phyloP scores from a whole-genome alignment of 192 early-diverging fungal genomes.

The Neocallimastix lanati region DNA sequence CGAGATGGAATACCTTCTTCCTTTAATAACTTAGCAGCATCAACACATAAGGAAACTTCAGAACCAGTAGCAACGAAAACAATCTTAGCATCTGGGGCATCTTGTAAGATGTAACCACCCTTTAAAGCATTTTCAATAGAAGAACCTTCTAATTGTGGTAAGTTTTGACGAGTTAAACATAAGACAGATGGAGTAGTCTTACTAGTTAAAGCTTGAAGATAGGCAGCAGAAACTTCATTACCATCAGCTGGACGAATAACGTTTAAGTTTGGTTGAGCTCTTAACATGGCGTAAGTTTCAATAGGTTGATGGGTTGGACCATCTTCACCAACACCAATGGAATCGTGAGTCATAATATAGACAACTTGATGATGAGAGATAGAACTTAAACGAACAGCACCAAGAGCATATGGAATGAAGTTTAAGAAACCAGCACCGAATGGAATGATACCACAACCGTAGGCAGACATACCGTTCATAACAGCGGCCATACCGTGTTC shows the following conservation, averaged over 20 bases:
- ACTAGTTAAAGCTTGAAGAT: constrained; percentile 58
- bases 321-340: constrained; percentile 95
- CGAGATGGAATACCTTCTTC: too few species aligned
- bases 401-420: constrained; percentile 35
- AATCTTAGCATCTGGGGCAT: constrained; percentile 42
- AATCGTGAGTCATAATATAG: constrained; percentile 99
- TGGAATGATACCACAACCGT: constrained; percentile 68
- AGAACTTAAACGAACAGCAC: constrained; percentile 74
- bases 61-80: constrained; percentile 75
- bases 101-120: constrained; percentile 73
- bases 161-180: constrained; percentile 78
- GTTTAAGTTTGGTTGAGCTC: constrained; percentile 77
- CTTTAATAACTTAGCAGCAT: too few species aligned
- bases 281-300: constrained; percentile 73
- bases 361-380: constrained; percentile 75
- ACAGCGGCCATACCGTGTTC: constrained; percentile 95
- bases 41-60: constrained; percentile 77
- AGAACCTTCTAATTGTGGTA: constrained; percentile 77
- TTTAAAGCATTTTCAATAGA: constrained; percentile 58
- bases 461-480: constrained; percentile 77
- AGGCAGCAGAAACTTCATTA: constrained; percentile 81
- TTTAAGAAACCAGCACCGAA: constrained; percentile 39
- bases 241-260: constrained; percentile 85
- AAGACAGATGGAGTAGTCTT: constrained; percentile 57
- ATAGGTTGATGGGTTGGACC: constrained; percentile 98